These are phyloP conservation scores for Thuidium tamariscinum DNA, from an alignment of 225 moss, liverwort and hornwort species.

Conservation along the genomic window DNA sequence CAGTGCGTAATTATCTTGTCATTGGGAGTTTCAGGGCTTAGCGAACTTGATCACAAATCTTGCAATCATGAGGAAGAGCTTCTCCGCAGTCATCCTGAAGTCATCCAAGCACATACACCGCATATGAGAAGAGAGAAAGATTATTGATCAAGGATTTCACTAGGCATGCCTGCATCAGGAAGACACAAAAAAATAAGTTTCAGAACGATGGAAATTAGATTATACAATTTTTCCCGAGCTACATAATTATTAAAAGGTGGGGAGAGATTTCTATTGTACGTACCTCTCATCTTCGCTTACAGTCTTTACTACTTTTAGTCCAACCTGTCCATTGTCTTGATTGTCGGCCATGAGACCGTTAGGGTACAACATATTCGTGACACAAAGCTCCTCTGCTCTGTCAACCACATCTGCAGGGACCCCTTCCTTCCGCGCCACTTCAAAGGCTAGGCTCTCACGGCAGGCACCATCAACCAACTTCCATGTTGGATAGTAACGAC, in stretches of 20 bases:
- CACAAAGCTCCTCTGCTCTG: conserved; percentile 73
- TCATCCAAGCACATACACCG: not conserved
- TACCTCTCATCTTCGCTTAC: conserved; percentile 33
- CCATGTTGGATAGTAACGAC: conserved; percentile 70
- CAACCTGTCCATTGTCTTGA: not conserved
- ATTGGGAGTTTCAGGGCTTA: conserved; percentile 16
- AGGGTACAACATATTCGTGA: conserved; percentile 30
- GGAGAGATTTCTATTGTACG: not conserved
- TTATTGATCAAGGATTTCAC: not conserved
- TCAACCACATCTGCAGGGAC: conserved; percentile 60
- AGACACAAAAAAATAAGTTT: not conserved
- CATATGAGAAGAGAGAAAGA: not conserved
- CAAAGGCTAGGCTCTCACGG: conserved; percentile 92
- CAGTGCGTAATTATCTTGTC: not conserved
- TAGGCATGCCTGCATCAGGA: not conserved
- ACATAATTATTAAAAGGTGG: not conserved
- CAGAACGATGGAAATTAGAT: not conserved
- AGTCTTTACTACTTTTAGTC: not conserved
- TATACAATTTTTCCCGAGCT: not conserved
- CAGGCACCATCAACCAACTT: conserved; percentile 82
- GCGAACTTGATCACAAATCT: conserved; percentile 38
- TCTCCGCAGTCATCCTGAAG: conserved; percentile 49
- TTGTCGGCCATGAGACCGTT: conserved; percentile 2
- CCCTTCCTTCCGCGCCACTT: conserved; percentile 92
- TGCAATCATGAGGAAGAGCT: conserved; percentile 43